Evolutionary conservation across 257 asterid species (phyloP), one percentile per base, ranked within the genome.

Genomic region (Knoxia roxburghii): DNA sequence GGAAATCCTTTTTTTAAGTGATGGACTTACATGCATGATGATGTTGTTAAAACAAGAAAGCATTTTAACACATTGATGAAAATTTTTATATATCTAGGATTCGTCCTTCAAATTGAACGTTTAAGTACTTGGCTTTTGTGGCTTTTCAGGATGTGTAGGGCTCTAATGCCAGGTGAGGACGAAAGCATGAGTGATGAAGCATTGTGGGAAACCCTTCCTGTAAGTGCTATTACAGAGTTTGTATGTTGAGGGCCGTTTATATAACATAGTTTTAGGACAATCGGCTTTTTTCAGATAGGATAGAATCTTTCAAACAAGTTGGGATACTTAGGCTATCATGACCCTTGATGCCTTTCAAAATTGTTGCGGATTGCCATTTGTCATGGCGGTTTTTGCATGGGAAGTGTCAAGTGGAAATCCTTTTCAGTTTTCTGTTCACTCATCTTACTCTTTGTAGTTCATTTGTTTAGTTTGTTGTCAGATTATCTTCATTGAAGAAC

Each of bases 151-250:
- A 90, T 90, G 97, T 90, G 99, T 75, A 76, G 95, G 79, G 85
- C 97, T 66, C 81, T 90, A 73, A 88, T 93, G 95, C 99, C 99
- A 60, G 95, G 97, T 66, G 99, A 93, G 29, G 97, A 93, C 0
- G 99, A 93, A 49, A 84, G 73, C 75, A 79, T 90, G 79, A 86
- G 84, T 57, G 99, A 88, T 64, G 96, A 90, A 77, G 99, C 97
- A 46, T 85, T 93, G 74, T 90, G 97, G 97, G 96, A 86, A 79
- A 88, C 96, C 67, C 96, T 93, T 73, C 99, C 99, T n/a, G 97
- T 93, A 88, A 86, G 95, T 86, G 51, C 59, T 40, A 33, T 27
- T 48, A 30, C 23, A 29, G 39, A 12, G 41, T 27, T 10, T 56
- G 41, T 56, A 4, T 41, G 23, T 43, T 3, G 20, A 63, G 29